phyloP scores from a whole-genome alignment of 495 filamentous ascomycete species.

The Echria macrotheca region DNA sequence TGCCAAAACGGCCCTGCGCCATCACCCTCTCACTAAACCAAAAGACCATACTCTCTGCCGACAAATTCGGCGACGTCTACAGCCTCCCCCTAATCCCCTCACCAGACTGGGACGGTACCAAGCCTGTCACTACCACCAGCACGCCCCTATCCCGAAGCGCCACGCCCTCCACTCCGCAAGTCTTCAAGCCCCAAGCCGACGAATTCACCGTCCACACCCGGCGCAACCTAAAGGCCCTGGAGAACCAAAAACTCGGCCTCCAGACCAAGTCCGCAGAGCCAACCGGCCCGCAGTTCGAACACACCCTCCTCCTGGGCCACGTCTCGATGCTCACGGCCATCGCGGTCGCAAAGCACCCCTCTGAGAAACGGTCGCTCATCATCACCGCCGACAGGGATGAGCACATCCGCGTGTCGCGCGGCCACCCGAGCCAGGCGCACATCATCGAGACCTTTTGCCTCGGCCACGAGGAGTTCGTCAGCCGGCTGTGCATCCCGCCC shows the following conservation, averaged over 20 bases:
- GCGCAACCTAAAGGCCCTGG: slow-evolving; percentile 68
- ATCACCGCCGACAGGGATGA: slow-evolving; percentile 92
- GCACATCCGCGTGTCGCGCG: slow-evolving; percentile 88
- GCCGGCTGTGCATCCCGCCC: slow-evolving; percentile 59
- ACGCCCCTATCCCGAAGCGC: slow-evolving; percentile 13
- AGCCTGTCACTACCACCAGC: too few relatives aligned
- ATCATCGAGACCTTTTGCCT: slow-evolving; percentile 86
- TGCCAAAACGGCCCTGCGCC: slow-evolving; percentile 84
- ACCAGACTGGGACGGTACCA: slow-evolving; percentile 1
- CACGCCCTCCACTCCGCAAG: slow-evolving; percentile 13
- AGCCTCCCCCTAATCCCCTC: slow-evolving; percentile 68
- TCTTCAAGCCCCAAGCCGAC: slow-evolving; percentile 53
- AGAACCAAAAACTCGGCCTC: slow-evolving; percentile 59
- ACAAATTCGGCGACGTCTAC: slow-evolving; percentile 97
- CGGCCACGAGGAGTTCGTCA: slow-evolving; percentile 79
- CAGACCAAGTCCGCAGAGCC: slow-evolving; percentile 38
- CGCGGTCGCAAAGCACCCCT: slow-evolving; percentile 36
- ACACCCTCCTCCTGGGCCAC: slow-evolving; percentile 77
- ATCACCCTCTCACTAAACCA: slow-evolving; percentile 63
- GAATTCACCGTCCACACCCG: slow-evolving; percentile 75
- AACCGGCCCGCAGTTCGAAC: slow-evolving; percentile 53
- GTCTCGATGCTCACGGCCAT: slow-evolving; percentile 88
- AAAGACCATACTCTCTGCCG: slow-evolving; percentile 67
- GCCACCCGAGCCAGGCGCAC: slow-evolving; percentile 67
- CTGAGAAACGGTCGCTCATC: slow-evolving; percentile 54